These are phyloP conservation scores for Dendrobium catenatum DNA, from an alignment of 106 monocot species.

Conservation along the genomic window DNA sequence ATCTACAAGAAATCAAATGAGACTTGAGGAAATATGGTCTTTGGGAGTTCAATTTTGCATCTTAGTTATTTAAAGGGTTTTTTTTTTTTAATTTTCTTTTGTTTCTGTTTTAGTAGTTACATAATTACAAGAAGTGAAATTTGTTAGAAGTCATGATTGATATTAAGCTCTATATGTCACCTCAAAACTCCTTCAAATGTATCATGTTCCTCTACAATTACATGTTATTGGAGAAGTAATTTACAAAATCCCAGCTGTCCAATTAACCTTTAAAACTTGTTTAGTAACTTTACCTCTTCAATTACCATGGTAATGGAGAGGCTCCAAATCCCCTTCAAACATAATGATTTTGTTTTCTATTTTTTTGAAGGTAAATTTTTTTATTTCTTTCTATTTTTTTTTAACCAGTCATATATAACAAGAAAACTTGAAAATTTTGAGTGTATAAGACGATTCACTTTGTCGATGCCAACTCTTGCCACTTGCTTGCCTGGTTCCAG, in stretches of 20 bases:
- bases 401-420: not conserved
- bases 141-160: not conserved
- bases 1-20: too few species aligned
- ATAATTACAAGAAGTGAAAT: not conserved
- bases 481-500: conserved; percentile 18
- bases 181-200: not conserved
- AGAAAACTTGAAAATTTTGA: not conserved
- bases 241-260: not conserved
- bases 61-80: too few species aligned
- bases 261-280: not conserved
- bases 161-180: not conserved
- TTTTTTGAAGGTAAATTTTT: not conserved
- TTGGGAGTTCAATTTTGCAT: too few species aligned
- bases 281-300: too few species aligned
- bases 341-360: not conserved
- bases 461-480: not conserved
- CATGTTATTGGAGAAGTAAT: too few species aligned
- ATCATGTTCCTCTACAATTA: too few species aligned
- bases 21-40: too few species aligned
- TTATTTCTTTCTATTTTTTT: not conserved
- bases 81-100: too few species aligned
- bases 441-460: not conserved
- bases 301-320: too few species aligned
- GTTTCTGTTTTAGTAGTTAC: too few species aligned
- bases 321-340: too few species aligned